Evolutionary conservation across 306 rosid genomes (phyloP).

Genomic region (Rosa multiflora): DNA sequence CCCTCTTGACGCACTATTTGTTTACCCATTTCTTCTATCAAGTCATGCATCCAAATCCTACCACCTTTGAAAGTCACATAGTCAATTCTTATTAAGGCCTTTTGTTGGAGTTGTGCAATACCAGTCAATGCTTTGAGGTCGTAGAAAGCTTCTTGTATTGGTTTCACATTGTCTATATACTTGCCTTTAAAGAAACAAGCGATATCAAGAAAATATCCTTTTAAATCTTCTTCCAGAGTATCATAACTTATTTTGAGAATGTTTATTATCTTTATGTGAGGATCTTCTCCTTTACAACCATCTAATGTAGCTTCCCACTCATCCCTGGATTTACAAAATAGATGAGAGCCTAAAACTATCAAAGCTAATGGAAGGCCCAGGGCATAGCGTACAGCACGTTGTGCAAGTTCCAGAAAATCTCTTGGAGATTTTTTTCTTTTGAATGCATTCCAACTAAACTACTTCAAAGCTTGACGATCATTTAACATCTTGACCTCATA

Average conservation of each 20-base stretch:
- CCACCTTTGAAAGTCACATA: neutral
- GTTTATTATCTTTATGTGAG: neutral
- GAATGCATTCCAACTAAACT: neutral
- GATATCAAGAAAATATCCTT: constrained; percentile 32
- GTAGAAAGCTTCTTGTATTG: constrained; percentile 35
- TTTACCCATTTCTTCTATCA: constrained; percentile 30
- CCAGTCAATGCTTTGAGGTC: neutral
- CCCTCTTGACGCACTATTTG: neutral
- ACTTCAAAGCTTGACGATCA: neutral
- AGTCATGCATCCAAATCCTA: constrained; percentile 37
- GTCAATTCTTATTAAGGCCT: constrained; percentile 15
- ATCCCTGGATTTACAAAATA: neutral
- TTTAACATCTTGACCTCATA: neutral
- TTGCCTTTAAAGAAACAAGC: constrained; percentile 39
- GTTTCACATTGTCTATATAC: constrained; percentile 20
- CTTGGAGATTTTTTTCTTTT: neutral
- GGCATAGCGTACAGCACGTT: neutral
- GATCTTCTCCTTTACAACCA: constrained; percentile 23
- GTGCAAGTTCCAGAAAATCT: neutral
- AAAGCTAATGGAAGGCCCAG: neutral
- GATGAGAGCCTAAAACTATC: neutral
- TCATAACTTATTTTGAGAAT: no score
- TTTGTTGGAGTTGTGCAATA: neutral
- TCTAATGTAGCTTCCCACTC: constrained; percentile 35
- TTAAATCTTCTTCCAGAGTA: neutral